Evolutionary conservation across 345 rosid genomes (phyloP).

Genomic region (Salix caprea): DNA sequence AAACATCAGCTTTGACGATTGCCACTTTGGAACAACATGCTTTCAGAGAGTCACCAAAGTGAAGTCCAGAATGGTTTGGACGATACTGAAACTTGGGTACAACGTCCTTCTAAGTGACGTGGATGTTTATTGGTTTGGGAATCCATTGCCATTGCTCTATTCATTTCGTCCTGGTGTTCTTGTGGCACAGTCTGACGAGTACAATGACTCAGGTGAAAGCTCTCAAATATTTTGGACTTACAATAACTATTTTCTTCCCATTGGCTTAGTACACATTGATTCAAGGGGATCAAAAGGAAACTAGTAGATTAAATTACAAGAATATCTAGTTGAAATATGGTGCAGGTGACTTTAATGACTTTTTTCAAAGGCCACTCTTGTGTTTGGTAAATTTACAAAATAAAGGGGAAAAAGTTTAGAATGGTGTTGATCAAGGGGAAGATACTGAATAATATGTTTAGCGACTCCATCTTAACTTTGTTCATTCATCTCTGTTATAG

Average conservation of each 20-base stretch:
- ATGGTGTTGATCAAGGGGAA: neutral
- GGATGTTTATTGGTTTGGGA: constrained; percentile 83
- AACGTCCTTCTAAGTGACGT: constrained; percentile 86
- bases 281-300: neutral
- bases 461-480: neutral
- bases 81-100: constrained; percentile 79
- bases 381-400: neutral
- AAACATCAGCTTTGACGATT: constrained; percentile 78
- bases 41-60: constrained; percentile 88
- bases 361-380: neutral
- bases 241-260: neutral
- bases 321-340: neutral
- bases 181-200: constrained; percentile 81
- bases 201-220: constrained; percentile 55
- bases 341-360: neutral
- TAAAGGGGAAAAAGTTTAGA: neutral
- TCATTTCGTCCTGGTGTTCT: constrained; percentile 75
- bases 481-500: neutral
- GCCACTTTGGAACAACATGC: constrained; percentile 92
- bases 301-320: neutral
- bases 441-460: neutral
- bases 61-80: constrained; percentile 79
- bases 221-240: neutral
- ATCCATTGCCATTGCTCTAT: constrained; percentile 62
- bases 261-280: neutral